Conservation (phyloP, 2,329 filamentous ascomycete genomes). For the Fusarium irregulare region DNA sequence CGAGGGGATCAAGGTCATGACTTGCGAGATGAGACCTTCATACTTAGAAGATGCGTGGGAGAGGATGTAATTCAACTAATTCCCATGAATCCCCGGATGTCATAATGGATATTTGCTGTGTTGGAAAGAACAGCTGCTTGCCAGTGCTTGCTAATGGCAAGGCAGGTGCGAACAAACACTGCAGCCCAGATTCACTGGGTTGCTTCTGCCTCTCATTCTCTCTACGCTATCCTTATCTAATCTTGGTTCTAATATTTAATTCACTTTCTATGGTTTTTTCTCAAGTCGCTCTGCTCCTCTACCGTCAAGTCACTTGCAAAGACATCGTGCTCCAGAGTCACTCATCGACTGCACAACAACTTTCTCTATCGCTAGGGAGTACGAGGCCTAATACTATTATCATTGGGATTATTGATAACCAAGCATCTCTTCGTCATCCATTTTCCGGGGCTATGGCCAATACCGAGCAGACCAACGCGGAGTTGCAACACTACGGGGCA, state of each 20-base stretch:
- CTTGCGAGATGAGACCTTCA: too few relatives aligned
- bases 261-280: not conserved
- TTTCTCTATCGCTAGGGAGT: not conserved
- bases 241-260: rapidly evolving
- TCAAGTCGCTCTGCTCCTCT: not conserved
- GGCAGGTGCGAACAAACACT: not conserved
- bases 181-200: not conserved
- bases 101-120: not conserved
- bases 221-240: not conserved
- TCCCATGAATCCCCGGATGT: not conserved
- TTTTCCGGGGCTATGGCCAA: not conserved
- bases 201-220: not conserved
- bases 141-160: not conserved
- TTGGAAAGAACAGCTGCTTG: not conserved
- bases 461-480: not conserved
- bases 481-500: not conserved
- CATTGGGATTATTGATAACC: not conserved
- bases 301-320: not conserved
- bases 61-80: too few relatives aligned
- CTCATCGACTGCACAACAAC: not conserved
- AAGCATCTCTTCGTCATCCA: not conserved
- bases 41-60: too few relatives aligned
- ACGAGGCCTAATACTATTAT: not conserved
- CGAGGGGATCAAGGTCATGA: not conserved
- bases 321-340: not conserved